Evolutionary conservation across 108 stramenopile genomes (phyloP).

Genomic region (Seminavis robusta): DNA sequence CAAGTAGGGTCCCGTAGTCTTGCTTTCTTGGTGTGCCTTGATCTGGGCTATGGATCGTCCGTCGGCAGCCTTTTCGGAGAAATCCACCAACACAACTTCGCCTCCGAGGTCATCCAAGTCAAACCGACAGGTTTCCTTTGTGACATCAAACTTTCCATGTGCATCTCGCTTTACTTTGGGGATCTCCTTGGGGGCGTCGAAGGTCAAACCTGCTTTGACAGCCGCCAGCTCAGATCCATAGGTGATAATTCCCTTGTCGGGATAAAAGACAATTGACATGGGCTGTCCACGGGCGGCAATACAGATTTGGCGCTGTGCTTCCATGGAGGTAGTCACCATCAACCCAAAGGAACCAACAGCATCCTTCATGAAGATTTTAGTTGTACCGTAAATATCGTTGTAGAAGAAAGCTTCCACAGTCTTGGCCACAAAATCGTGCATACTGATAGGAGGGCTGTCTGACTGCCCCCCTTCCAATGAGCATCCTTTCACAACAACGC

Average conservation of each 20-base stretch:
- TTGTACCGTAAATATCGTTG: conserved; percentile 68
- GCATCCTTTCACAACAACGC: no score
- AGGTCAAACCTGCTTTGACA: conserved; percentile 65
- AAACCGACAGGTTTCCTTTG: conserved; percentile 49
- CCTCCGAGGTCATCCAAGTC: conserved; percentile 75
- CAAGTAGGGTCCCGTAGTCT: conserved; percentile 25
- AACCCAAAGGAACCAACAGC: conserved; percentile 82
- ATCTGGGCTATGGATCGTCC: neutral
- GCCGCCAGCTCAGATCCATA: conserved; percentile 84
- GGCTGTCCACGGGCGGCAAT: conserved; percentile 81
- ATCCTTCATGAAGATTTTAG: conserved; percentile 53
- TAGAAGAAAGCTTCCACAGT: conserved; percentile 77
- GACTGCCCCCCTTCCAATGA: no score
- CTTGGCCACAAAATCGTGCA: conserved; percentile 22
- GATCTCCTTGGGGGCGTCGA: conserved; percentile 23
- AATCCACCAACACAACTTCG: conserved; percentile 60
- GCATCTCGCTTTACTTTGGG: no score
- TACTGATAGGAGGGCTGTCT: no score
- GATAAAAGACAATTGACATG: conserved; percentile 77
- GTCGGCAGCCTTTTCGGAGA: conserved; percentile 17
- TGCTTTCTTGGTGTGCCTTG: conserved; percentile 19
- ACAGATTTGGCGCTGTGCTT: conserved; percentile 71
- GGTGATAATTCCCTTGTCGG: conserved; percentile 68
- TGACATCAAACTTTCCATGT: no score
- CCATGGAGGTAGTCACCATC: conserved; percentile 53